These are phyloP conservation scores for Chenopodium berlandieri DNA, from an alignment of 148 eudicot genomes.

Conservation along the genomic window DNA sequence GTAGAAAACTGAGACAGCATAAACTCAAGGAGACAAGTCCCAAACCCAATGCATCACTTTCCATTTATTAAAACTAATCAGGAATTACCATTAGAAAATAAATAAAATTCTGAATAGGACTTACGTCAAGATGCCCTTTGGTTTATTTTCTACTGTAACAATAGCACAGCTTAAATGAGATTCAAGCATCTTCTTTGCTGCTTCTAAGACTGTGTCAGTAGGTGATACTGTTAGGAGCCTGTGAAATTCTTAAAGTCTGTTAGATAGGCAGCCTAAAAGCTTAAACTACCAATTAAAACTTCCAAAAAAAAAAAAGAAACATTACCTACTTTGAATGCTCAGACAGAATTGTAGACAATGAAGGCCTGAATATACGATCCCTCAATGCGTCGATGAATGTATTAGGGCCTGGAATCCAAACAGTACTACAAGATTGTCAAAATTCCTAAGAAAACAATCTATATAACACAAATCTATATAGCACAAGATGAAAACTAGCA, in stretches of 20 bases:
- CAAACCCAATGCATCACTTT: not conserved
- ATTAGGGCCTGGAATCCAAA: slow-evolving; percentile 56
- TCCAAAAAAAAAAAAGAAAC: slow-evolving; percentile 30
- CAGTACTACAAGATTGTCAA: not conserved
- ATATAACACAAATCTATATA: not conserved
- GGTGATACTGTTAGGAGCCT: slow-evolving; percentile 87
- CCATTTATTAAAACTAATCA: not conserved
- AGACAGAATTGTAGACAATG: slow-evolving; percentile 79
- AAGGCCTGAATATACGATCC: slow-evolving; percentile 81
- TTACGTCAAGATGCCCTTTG: slow-evolving; percentile 86
- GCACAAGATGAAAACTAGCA: not conserved
- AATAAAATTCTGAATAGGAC: slow-evolving; percentile 18
- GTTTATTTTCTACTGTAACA: slow-evolving; percentile 74
- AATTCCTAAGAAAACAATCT: not conserved
- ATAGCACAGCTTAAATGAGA: slow-evolving; percentile 61
- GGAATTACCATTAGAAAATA: not conserved
- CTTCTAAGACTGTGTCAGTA: slow-evolving; percentile 71
- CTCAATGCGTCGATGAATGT: slow-evolving; percentile 81
- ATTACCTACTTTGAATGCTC: slow-evolving; percentile 99
- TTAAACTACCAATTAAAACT: not conserved
- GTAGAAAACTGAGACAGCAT: not conserved
- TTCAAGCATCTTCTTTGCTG: slow-evolving; percentile 89
- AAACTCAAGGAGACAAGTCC: not conserved
- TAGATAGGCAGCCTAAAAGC: slow-evolving; percentile 12
- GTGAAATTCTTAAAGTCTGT: slow-evolving; percentile 25